Conservation (phyloP, 2,329 filamentous ascomycete species). For the Macrophomina pseudophaseolina region DNA sequence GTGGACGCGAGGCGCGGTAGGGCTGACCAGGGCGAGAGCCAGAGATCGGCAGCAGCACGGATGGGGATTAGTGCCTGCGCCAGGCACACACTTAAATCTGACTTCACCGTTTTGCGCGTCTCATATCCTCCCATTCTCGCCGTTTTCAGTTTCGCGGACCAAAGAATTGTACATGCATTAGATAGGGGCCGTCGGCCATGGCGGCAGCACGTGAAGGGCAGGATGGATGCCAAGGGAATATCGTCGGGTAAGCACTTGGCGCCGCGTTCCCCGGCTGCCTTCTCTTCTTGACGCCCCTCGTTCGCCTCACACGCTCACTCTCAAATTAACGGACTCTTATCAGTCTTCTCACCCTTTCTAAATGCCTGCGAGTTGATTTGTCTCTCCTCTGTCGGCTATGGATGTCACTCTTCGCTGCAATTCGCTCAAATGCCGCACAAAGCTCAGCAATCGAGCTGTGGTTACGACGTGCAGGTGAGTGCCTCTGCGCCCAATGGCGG, state of each 20-base stretch:
- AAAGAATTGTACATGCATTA: no score
- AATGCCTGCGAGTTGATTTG: no score
- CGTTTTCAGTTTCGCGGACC: not conserved
- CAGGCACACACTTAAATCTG: slow-evolving; percentile 20
- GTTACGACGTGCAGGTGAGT: slow-evolving; percentile 85
- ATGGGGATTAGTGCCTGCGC: slow-evolving; percentile 15
- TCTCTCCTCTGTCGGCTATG: slow-evolving; percentile 55
- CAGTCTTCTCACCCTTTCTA: not conserved
- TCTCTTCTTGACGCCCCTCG: not conserved
- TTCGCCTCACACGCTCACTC: not conserved
- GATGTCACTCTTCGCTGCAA: slow-evolving; percentile 81
- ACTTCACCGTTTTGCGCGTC: not conserved
- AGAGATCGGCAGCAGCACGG: slow-evolving; percentile 3
- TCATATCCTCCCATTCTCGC: no score
- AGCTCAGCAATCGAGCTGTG: slow-evolving; percentile 72
- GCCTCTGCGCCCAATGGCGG: not conserved
- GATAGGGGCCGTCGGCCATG: no score
- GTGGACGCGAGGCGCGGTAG: not conserved
- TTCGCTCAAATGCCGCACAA: slow-evolving; percentile 72
- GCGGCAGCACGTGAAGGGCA: no score
- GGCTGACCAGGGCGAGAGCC: slow-evolving; percentile 5
- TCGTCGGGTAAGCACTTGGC: not conserved
- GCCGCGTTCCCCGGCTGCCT: not conserved
- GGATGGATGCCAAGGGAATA: no score
- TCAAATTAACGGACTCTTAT: not conserved